Percentiles rank a stretch among this genome's conserved stretches.
These are phyloP conservation scores for Hypericum androsaemum DNA, from an alignment of 345 rosid genomes.

Conservation along the genomic window DNA sequence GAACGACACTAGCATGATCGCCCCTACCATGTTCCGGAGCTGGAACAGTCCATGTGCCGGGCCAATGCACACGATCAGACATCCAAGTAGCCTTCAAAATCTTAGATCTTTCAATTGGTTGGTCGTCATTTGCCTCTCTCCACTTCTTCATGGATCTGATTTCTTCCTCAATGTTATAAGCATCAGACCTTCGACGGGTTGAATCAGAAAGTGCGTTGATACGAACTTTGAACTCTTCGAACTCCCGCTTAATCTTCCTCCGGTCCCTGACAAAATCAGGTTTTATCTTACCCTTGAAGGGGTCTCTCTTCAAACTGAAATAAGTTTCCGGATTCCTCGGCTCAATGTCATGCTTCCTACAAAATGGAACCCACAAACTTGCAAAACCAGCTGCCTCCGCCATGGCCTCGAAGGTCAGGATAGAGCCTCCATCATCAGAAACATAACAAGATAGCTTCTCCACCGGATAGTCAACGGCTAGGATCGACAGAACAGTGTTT, in stretches of 20 bases:
- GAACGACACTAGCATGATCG: slow-evolving; percentile 73
- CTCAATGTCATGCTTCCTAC: slow-evolving; percentile 62
- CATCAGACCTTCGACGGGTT: slow-evolving; percentile 63
- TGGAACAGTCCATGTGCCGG: slow-evolving; percentile 63
- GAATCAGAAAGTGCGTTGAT: slow-evolving; percentile 56
- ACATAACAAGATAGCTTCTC: slow-evolving; percentile 75
- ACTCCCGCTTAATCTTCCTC: slow-evolving; percentile 58
- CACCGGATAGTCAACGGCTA: slow-evolving; percentile 65
- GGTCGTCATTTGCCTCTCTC: slow-evolving; percentile 39
- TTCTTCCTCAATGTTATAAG: slow-evolving; percentile 65
- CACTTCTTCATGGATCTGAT: slow-evolving; percentile 51
- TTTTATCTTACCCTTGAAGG: slow-evolving; percentile 60
- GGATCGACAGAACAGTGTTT: slow-evolving; percentile 71
- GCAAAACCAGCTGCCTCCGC: slow-evolving; percentile 92
- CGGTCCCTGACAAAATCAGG: slow-evolving; percentile 71
- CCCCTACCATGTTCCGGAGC: slow-evolving; percentile 54
- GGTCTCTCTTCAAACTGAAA: slow-evolving; percentile 60
- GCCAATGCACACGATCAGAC: slow-evolving; percentile 80
- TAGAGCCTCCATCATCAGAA: slow-evolving; percentile 80
- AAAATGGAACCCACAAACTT: slow-evolving; percentile 76
- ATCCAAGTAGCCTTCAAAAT: slow-evolving; percentile 80
- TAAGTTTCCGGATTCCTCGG: slow-evolving; percentile 83
- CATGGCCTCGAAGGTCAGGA: slow-evolving; percentile 84
- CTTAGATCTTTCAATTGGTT: slow-evolving; percentile 42
- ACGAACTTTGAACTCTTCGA: slow-evolving; percentile 77